Percentiles rank a stretch among this genome's conserved stretches.
Conservation (phyloP, 2,329 filamentous ascomycete species). For the Lasiodiplodia gonubiensis region DNA sequence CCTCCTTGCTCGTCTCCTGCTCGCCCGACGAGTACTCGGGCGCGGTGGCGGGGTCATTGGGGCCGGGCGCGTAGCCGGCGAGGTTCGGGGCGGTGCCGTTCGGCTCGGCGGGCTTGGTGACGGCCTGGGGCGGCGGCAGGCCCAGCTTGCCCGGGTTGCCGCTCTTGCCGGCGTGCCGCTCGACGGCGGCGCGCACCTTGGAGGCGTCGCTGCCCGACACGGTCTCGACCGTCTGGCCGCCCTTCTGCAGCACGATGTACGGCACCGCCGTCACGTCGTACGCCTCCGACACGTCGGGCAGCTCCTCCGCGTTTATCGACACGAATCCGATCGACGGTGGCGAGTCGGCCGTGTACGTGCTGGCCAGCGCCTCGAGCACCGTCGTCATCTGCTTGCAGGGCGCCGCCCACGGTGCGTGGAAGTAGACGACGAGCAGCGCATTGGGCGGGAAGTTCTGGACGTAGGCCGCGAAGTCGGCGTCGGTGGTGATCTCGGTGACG, state of each 20-base stretch:
- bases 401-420: conserved; percentile 95
- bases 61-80: conserved; percentile 52
- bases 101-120: conserved; percentile 52
- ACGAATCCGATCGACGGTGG: conserved; percentile 79
- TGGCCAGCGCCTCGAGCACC: conserved; percentile 83
- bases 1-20: conserved; percentile 69
- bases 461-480: conserved; percentile 74
- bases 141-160: conserved; percentile 43
- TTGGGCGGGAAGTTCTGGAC: conserved; percentile 62
- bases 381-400: conserved; percentile 94
- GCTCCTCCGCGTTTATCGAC: conserved; percentile 90
- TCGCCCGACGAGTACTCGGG: conserved; percentile 53
- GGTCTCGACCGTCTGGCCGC: conserved; percentile 77
- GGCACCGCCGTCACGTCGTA: conserved; percentile 96
- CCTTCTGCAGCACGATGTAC: conserved; percentile 82
- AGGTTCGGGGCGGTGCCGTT: conserved; percentile 46
- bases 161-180: conserved; percentile 71
- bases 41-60: conserved; percentile 53
- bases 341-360: conserved; percentile 75
- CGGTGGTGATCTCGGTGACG: conserved; percentile 76
- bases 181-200: conserved; percentile 84
- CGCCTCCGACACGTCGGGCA: conserved; percentile 86
- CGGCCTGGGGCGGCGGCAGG: conserved; percentile 50
- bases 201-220: conserved; percentile 88
- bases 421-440: conserved; percentile 84